Evolutionary conservation across 768 basidiomycete species (phyloP), one percentile per base, ranked within the genome.

Genomic region (Hygrocybe punicea): DNA sequence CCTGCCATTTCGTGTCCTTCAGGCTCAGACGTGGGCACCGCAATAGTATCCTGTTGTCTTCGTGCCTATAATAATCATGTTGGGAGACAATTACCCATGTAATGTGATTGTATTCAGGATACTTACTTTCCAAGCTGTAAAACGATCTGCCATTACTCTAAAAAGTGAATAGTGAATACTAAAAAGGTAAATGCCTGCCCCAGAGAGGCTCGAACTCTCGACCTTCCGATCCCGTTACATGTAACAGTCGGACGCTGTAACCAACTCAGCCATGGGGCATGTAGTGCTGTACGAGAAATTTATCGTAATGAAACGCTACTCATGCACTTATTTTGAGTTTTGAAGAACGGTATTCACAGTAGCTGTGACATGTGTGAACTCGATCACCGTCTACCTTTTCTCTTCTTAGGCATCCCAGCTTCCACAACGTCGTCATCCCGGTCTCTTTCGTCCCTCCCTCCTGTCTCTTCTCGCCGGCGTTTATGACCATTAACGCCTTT

Each of bases 371-470:
- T n/a, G n/a, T 19, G 3, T 16, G 16, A 3, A 42, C 40, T 25
- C 24, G 19, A 81, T 49, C 19, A 40, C 58, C 77, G 66, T 59
- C 78, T 75, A 25, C 76, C 71, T 69, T 80, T 88, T 74, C 82
- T 85, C 56, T 75, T 74, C 42, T 65, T 73, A 14, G 92, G 91
- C 82, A 96, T 85, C 2, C 93, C 95, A 45, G 91, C 93, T 72
- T 98, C 90, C 7, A 92, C 84, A 17, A 86, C 78, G 73, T 98
- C 96, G 66, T 99, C 96, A 62, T 98, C 96, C 58, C 93, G 77
- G 73, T 97, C 95, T 67, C 81, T 80, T 53, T 92, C 88, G 65
- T 93, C 94, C 57, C 76, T 78, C 17, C 78, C 79, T 10, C 80
- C 79, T 46, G 73, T 72, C 10, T 69, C 71, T 19, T 81, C 80